Base-by-base conservation (phyloP, 352 stramenopile genomes). In the Elongisporangium anandrum region DNA sequence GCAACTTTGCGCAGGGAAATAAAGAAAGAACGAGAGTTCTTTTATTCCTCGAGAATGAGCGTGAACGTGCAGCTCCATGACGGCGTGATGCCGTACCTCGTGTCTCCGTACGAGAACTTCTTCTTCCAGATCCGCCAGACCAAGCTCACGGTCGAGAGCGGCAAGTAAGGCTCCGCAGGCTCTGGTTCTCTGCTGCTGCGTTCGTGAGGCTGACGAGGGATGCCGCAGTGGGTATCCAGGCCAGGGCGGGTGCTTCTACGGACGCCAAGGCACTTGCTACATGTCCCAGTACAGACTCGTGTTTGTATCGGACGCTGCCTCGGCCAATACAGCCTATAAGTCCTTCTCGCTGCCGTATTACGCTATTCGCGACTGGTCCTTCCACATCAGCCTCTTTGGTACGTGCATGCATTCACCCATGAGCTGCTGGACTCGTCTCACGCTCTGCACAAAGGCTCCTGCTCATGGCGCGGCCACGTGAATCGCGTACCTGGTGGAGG, bases 311-410 rank as follows among this genome's bases (percentile, higher is more conserved):
- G 63, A 85, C 21, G 57, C 52, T 10, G 54, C 48, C 22, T 23
- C 54, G 0, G 63, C 57, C 3, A 66, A 68, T 22, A 77, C 63
- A 2, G 81, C 76, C 34, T 90, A 91, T 23, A 63, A 73, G 15
- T 93, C 84, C 3, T 90, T 90, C 61, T 93, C 84, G 26, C 64
- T 93, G 50, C 84, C 84, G 52, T 86, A 88, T 57, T 91, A 93
- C 56, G 73, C 70, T 56, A 91, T 93, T 24, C 73, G 76, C 49
- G 81, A 88, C 59, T 93, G 84, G 84, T 64, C 54, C 9, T 91
- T 93, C 61, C 61, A 79, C 38, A 64, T 74, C 50, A 76, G 75
- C 47, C 70, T 86, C 26, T 83, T 88, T 57, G 84, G 83, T 93
- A 61, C 26, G 64, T 57, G 39, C 22, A 52, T 50, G 4, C 13